Base-by-base conservation (phyloP, 2,329 filamentous ascomycete species). In the Colletotrichum navitas region DNA sequence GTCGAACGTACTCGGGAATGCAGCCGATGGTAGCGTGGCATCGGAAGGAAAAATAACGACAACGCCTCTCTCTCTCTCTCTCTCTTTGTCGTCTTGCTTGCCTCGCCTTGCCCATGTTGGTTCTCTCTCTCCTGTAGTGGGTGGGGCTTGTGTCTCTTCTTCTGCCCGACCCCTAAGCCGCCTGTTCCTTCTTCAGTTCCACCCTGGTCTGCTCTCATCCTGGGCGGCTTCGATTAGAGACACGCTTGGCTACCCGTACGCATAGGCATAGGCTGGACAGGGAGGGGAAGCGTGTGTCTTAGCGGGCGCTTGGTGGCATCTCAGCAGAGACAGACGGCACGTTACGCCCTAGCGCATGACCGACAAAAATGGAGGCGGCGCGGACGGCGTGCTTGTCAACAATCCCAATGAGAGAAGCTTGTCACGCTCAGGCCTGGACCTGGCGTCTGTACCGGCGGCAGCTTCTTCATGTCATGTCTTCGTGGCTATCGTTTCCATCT, bases 301-400 rank as follows among this genome's bases (percentile, higher is more conserved):
- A 61, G 55, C 36, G 43, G 61, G 34, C 41, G 36, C 43, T 55
- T 47, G 55, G 63, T 66, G 55, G 47, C 34, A 61, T 63, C 63
- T 61, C 39, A 41, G 36, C 24, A 70, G n/a, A 70, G 63, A 47
- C 58, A 63, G 39, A 36, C 59, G 68, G 64, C 68, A 71, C 68
- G 58, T 71, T 63, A 64, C 64, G 64, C 68, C 58, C 64, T 71
- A 54, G 68, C 68, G 64, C 64, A 39, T 56, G 12, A 43, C 65
- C 45, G 65, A 59, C 43, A 59, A 43, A 71, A 43, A 71, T 49
- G 61, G 62, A 51, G 66, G 66, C 54, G 60, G 34, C 29, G 58
- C 58, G 43, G 45, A 36, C 51, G 36, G 45, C 55, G 45, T 66
- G 55, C 54, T 43, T 62, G 64, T n/a, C 41, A 67, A 24, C 16